phyloP scores from a whole-genome alignment of 2,329 filamentous ascomycete species.

The Fusarium albidum region DNA sequence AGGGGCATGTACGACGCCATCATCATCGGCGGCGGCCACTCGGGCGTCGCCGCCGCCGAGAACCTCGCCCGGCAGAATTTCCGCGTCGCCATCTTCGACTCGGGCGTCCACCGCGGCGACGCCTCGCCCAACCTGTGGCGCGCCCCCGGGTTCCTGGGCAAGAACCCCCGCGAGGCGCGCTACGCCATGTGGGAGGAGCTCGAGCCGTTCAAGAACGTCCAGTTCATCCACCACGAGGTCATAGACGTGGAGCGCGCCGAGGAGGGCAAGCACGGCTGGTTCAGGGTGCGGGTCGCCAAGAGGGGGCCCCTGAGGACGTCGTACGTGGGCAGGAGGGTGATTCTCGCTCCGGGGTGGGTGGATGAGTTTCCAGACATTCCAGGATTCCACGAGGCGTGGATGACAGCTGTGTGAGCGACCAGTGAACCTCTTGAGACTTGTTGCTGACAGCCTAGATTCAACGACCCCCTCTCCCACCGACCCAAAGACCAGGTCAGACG shows the following conservation, averaged over 20 bases:
- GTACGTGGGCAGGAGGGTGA: background rate
- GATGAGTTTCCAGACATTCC: background rate
- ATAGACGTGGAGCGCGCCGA: background rate
- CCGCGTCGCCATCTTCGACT: background rate
- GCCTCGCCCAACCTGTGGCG: too few species aligned
- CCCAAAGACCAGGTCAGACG: background rate
- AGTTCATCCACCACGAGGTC: background rate
- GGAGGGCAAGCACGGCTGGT: background rate
- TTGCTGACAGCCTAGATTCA: too few species aligned
- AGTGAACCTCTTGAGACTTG: too few species aligned
- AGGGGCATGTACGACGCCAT: background rate
- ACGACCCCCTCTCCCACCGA: background rate
- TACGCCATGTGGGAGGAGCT: background rate
- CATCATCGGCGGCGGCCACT: slow-evolving; percentile 5
- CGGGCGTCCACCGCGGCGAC: background rate
- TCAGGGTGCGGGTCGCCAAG: background rate
- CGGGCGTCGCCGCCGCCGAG: background rate
- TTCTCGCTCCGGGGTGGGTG: background rate
- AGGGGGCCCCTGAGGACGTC: too few species aligned
- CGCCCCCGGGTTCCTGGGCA: too few species aligned
- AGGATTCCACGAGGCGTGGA: background rate
- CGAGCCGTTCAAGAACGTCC: background rate
- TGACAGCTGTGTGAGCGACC: background rate
- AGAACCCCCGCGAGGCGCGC: too few species aligned
- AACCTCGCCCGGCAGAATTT: background rate